Base-by-base conservation (phyloP, 2,329 filamentous ascomycete species). In the Ophiostoma fasciatum region DNA sequence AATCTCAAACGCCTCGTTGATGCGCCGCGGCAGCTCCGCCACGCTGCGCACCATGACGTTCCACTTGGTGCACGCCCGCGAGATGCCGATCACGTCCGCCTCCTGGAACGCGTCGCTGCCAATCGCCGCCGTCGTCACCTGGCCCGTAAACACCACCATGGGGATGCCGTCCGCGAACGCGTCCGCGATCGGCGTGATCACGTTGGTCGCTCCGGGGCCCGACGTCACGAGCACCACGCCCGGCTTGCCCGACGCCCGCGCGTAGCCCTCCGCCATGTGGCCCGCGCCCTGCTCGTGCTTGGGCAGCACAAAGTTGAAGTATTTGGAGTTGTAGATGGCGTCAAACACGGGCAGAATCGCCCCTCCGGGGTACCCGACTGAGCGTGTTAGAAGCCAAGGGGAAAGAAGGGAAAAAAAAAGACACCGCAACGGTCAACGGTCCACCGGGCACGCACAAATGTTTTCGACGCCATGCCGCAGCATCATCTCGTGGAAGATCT, bases 401-500 rank as follows among this genome's bases (percentile, higher is more conserved):
- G 11, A 13, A 30, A 12, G 5, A 20, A 29, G 5, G 18, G 32
- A 28, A 18, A 15, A 13, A 31, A 21, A n/a, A 15, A 17, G 17
- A 11, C 21, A 11, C 3, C 4, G 13, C 15, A n/a, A n/a, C n/a
- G n/a, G n/a, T n/a, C n/a, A n/a, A n/a, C n/a, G n/a, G n/a, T n/a
- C n/a, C n/a, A 37, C 38, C 31, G 25, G 12, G 2, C 4, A 78
- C 83, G 54, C 68, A 93, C 84, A 96, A 53, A 96, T 73, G 58
- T 94, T 84, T 64, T 94, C 90, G 38, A 98, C 88, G 49, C 68
- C 73, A 49, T 88, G 82, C 52, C 88, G 72, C 43, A 93, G 69
- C 87, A 98, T 94, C 88, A 96, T 96, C 63, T 96, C 88, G 59
- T 96, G 87, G 61, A 96, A 94, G 49, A 96, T 94, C 60, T 94